Evolutionary conservation across 768 basidiomycete species (phyloP), one percentile per base, ranked within the genome.

Genomic region (Hebeloma cylindrosporum): DNA sequence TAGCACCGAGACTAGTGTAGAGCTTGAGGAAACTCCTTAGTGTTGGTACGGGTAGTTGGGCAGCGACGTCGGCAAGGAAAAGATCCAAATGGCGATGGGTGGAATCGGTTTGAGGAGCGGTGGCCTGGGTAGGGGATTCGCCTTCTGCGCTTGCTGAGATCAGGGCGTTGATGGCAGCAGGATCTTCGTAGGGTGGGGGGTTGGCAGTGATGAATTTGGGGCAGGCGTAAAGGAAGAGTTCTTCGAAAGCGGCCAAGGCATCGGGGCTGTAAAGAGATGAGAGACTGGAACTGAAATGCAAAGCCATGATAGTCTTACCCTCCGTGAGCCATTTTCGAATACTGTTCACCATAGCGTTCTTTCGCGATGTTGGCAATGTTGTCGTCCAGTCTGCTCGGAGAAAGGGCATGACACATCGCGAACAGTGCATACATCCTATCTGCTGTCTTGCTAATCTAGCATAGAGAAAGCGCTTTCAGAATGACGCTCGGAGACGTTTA

Each of bases 351-450:
- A 57, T 89, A 95, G 40, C 88, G 81, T 64, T 99, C 95, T 62
- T 92, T 92, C 29, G 93, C 89, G 42, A 84, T 85, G 63, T 91
- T 86, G 66, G 92, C 85, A 60, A 95, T 93, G 60, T 92, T 93
- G 62, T 96, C 94, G 59, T 98, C 95, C 50, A 95, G 71, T 45
- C 93, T 78, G 44, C 86, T 93, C 2, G 96, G 94, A 3, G 93
- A 93, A 7, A 98, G 77, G 1, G 90, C 87, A 54, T 92, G 88
- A 70, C 93, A 95, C 48, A 99, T 82, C 5, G 93, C 91, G 51
- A 97, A 89, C 23, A 99, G 67, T 4, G 93, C 93, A 58, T 97
- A 95, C 94, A 98, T 99, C 34, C 96, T 75, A 60, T 99, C 96
- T 3, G 92, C 94, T 13, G 89, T 94, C 75, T 97, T 97, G 71